Base-by-base conservation (phyloP, 768 basidiomycete genomes). In the Gautieria morchelliformis region DNA sequence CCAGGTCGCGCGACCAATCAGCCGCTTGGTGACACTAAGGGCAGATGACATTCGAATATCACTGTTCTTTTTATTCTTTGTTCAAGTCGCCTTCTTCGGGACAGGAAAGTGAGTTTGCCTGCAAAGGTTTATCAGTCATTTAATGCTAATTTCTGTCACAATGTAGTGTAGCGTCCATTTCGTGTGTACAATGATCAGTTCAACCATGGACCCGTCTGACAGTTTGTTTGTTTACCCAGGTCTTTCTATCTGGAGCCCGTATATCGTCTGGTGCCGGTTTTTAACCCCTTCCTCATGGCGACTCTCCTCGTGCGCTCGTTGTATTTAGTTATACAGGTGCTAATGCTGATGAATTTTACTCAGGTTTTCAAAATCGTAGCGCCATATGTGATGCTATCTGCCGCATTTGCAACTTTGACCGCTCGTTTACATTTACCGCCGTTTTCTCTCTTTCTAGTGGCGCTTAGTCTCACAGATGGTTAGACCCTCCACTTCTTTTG, bases 241-340 rank as follows among this genome's bases (percentile, higher is more conserved):
- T 89, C 87, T 2, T 93, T 93, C 70, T 93, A 93, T 68, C 76
- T 93, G 19, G 89, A 85, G 41, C 90, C 91, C 2, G 90, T 93
- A 7, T 93, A 91, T 64, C 85, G 90, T 17, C 75, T 93, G 15
- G 84, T 93, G 60, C 89, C 90, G 0, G 78, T 89, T 51, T 93
- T 93, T 67, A 87, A 78, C 60, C 91, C 90, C 0, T 92, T 92
- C 69, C 76, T 87, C 59, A 92, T 92, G 91, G 77, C 84, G 0
- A 66, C 79, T 4, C 74, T 89, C 20, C 69, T 91, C 60, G 87
- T 87, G 54, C n/a, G 75, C 64, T 37, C 35, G 27, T 41, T n/a
- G 9, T 47, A 11, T 32, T 40, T 6, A 27, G 42, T 10, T 42
- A 20, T 27, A 9, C 20, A 44, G 12, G 19, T 49, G 12, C 47